Percentiles rank a stretch among this genome's conserved stretches.
Conservation (phyloP, 331 rosid species). For the Rosa hybrid region DNA sequence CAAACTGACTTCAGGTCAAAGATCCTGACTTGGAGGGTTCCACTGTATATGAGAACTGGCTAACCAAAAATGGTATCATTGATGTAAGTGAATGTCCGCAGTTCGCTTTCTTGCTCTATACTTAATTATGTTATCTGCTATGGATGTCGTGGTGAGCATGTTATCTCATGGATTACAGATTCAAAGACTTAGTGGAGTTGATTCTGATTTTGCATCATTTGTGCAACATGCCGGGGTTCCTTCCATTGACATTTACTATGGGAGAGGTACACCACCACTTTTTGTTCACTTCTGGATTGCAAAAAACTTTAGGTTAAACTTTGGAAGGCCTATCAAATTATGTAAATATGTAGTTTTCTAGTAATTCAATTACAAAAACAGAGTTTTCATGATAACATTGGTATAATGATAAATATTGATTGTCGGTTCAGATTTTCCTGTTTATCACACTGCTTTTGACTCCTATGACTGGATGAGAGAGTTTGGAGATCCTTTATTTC, state of each 20-base stretch:
- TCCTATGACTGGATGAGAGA: conserved; percentile 85
- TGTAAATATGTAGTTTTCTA: too few relatives aligned
- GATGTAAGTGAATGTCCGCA: conserved; percentile 42
- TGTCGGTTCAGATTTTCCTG: conserved; percentile 74
- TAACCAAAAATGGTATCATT: conserved; percentile 31
- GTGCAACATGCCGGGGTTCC: conserved; percentile 94
- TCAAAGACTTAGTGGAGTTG: conserved; percentile 67
- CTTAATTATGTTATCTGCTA: conserved; percentile 14
- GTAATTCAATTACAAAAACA: background rate
- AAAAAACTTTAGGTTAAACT: conserved; percentile 10
- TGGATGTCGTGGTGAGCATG: conserved; percentile 4
- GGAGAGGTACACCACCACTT: conserved; percentile 57
- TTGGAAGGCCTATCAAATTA: conserved; percentile 12
- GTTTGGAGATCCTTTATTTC: conserved; percentile 88
- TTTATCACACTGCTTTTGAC: conserved; percentile 91
- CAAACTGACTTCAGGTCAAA: conserved; percentile 58
- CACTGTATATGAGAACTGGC: conserved; percentile 62
- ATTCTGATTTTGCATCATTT: conserved; percentile 93
- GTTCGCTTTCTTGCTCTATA: conserved; percentile 18
- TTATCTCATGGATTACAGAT: conserved; percentile 55
- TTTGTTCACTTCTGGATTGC: background rate
- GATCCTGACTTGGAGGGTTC: conserved; percentile 74
- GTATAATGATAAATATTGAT: conserved; percentile 11
- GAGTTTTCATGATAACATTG: conserved; percentile 1
- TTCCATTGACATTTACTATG: conserved; percentile 79